Evolutionary conservation across 2,329 filamentous ascomycete species (phyloP), one percentile per base, ranked within the genome.

Genomic region (Dactylonectria macrodidyma): DNA sequence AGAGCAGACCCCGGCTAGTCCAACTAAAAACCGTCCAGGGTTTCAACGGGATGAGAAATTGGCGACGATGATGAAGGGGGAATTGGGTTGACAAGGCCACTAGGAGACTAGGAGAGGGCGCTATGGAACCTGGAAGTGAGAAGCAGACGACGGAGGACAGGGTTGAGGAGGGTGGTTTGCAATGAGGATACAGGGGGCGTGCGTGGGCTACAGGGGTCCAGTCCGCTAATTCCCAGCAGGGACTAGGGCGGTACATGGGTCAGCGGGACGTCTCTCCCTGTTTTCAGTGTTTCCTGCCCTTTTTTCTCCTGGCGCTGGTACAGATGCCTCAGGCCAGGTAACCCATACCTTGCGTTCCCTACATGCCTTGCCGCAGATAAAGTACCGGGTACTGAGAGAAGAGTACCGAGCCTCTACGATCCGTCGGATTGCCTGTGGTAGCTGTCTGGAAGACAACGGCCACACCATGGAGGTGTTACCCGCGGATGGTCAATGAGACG

Each of bases 41-140:
- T 58, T 64, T 51, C 46, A 65, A 69, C 67, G 69, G 68, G 71
- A 75, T 57, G 73, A 75, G 73, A 75, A 75, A 74, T 75, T 74
- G 73, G 71, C 62, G 69, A 67, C 64, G 66, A 66, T 68, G 62
- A 76, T 76, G 72, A 76, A 75, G 74, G 74, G 74, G 73, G 74
- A 68, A 73, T 74, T 73, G 67, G 66, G 71, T 62, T 74, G 67
- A 71, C 71, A 69, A 62, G 66, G 67, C 63, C 50, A 46, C 57
- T 48, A 59, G 59, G 46, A 46, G 59, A 66, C 19, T 19, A 19
- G 19, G 19, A 19, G 19, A 19, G 19, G 41, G 70, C 64, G 69
- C 68, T 70, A 68, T 48, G 66, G 38, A 44, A 44, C 38, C 38
- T 44, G 38, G 38, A 44, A 68, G 38, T 46, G 61, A 68, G 70